Evolutionary conservation across 306 rosid species (phyloP).

Genomic region (Prunus davidiana): DNA sequence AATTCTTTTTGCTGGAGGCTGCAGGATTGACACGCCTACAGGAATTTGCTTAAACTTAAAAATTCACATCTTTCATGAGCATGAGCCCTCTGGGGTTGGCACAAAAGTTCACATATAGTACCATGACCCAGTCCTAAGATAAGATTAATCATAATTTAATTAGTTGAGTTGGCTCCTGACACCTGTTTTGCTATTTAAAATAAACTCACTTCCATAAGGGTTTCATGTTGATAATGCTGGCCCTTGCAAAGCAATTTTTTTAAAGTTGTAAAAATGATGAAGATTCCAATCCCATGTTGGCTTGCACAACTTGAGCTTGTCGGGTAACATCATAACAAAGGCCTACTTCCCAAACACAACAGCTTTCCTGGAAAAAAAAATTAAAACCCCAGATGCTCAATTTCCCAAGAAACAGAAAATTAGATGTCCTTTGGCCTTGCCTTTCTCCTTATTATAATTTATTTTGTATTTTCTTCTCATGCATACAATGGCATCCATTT

Average conservation of each 20-base stretch:
- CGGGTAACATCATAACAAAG: conserved; percentile 33
- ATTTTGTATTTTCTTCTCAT: no score
- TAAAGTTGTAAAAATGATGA: conserved; percentile 37
- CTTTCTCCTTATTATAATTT: neutral
- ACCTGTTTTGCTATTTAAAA: neutral
- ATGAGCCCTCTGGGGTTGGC: neutral
- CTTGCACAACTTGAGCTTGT: conserved; percentile 41
- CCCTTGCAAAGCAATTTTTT: conserved; percentile 15
- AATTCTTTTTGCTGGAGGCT: neutral
- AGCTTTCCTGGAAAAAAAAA: conserved; percentile 9
- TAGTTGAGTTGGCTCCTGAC: neutral
- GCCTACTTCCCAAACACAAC: neutral
- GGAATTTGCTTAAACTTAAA: neutral
- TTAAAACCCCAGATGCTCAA: neutral
- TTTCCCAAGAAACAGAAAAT: neutral
- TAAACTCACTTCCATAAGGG: conserved; percentile 15
- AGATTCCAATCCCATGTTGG: conserved; percentile 43
- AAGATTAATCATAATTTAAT: neutral
- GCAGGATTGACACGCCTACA: neutral
- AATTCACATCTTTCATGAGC: conserved; percentile 3
- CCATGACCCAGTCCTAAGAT: neutral
- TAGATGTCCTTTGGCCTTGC: neutral
- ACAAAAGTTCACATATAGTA: neutral
- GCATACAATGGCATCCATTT: no score
- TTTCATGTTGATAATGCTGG: conserved; percentile 26